Conservation (phyloP, 1,284 basidiomycete genomes). For the Leccinum subrobustum region DNA sequence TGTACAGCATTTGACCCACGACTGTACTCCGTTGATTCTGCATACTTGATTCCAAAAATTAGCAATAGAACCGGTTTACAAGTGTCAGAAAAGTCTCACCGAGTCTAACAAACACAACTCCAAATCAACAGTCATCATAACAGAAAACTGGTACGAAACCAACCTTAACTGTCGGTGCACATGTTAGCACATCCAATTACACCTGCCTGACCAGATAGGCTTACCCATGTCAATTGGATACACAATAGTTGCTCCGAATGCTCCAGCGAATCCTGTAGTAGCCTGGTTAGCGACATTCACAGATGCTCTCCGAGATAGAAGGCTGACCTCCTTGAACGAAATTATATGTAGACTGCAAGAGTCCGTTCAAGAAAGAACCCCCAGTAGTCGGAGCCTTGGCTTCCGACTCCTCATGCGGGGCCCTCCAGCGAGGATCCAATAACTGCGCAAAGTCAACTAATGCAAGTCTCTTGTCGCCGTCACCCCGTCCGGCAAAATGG, state of each 20-base stretch:
- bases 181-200: constrained; percentile 6
- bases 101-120: constrained; percentile 52
- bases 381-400: constrained; percentile 32
- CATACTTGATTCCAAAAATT: constrained; percentile 55
- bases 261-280: constrained; percentile 76
- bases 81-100: constrained; percentile 38
- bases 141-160: constrained; percentile 22
- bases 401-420: constrained; percentile 56
- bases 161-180: constrained; percentile 62
- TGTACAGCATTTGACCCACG: constrained; percentile 92
- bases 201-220: constrained; percentile 25
- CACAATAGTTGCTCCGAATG: constrained; percentile 89
- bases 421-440: constrained; percentile 81
- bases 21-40: constrained; percentile 97
- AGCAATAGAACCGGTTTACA: constrained; percentile 2
- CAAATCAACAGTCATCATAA: constrained; percentile 6
- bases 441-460: constrained; percentile 88
- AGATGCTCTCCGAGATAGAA: not conserved
- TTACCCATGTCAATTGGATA: constrained; percentile 92
- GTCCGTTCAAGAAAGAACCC: constrained; percentile 45
- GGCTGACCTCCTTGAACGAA: constrained; percentile 83
- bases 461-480: constrained; percentile 65
- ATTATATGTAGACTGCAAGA: constrained; percentile 76
- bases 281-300: constrained; percentile 5
- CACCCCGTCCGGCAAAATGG: constrained; percentile 88